Conservation (phyloP, 2,329 filamentous ascomycete species). For the Xylariaceae sp. region DNA sequence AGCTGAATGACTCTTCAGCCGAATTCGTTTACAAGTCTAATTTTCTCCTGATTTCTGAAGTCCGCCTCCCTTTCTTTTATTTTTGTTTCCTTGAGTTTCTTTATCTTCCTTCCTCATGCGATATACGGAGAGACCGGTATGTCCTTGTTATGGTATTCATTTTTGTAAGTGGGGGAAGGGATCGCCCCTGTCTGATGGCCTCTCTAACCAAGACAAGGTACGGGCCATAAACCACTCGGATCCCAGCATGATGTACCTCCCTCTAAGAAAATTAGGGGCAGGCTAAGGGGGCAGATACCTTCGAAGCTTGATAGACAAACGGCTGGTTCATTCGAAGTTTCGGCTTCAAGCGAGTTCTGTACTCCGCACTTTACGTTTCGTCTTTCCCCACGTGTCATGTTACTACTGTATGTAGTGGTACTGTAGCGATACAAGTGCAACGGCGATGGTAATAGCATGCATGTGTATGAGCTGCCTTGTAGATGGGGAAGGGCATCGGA, state of each 20-base stretch:
- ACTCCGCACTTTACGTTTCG: background rate
- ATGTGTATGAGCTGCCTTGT: no score
- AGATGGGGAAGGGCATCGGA: background rate
- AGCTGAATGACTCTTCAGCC: background rate
- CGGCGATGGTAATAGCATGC: no score
- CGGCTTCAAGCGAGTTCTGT: background rate
- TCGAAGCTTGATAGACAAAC: no score
- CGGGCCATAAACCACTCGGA: background rate
- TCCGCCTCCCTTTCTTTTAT: background rate
- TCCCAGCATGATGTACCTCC: background rate
- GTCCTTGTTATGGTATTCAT: background rate
- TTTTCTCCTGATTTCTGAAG: background rate
- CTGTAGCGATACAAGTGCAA: slow-evolving; percentile 3
- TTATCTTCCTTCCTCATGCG: slow-evolving; percentile 9
- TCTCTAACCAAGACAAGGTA: background rate
- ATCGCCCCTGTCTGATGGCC: background rate
- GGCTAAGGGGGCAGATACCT: no score
- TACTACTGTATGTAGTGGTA: no score
- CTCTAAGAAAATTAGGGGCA: background rate
- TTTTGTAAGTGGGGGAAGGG: slow-evolving; percentile 10
- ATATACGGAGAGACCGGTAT: slow-evolving; percentile 1
- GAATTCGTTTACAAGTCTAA: background rate
- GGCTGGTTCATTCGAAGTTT: no score
- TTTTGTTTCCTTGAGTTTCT: background rate
- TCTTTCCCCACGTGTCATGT: slow-evolving; percentile 18